Evolutionary conservation across 2,329 filamentous ascomycete genomes (phyloP).

Genomic region (Karstenula rhodostoma): DNA sequence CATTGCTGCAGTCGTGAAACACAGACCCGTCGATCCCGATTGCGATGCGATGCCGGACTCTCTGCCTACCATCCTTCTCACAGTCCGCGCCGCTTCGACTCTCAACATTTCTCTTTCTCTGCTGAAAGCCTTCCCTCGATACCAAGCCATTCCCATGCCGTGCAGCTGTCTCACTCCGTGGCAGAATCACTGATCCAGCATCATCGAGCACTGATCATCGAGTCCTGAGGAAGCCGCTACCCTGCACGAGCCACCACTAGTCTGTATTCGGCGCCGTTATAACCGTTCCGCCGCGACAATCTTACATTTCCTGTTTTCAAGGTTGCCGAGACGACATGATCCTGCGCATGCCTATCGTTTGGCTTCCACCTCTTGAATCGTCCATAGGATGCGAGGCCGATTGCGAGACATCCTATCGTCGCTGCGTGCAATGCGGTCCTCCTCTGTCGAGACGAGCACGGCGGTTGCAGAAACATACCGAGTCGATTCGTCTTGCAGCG

Average conservation of each 20-base stretch:
- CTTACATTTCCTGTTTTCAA: slow-evolving; percentile 5
- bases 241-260: slow-evolving; percentile 1
- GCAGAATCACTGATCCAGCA: background rate
- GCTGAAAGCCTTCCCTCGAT: background rate
- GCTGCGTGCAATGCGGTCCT: background rate
- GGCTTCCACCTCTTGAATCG: background rate
- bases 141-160: no score
- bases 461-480: background rate
- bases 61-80: background rate
- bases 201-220: background rate
- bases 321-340: background rate
- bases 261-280: slow-evolving; percentile 1
- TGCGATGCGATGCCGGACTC: slow-evolving; percentile 6
- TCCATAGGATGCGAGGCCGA: background rate
- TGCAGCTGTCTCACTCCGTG: background rate
- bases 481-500: background rate
- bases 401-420: background rate
- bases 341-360: background rate
- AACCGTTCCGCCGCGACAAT: slow-evolving; percentile 4
- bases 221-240: background rate
- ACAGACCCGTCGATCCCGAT: background rate
- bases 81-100: background rate
- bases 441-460: background rate
- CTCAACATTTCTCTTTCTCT: background rate
- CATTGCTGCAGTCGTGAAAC: background rate